A percentile compares a stretch with the other conserved stretches of the same genome.
Conservation (phyloP, 148 eudicot genomes). For the Gaultheria prostrata region DNA sequence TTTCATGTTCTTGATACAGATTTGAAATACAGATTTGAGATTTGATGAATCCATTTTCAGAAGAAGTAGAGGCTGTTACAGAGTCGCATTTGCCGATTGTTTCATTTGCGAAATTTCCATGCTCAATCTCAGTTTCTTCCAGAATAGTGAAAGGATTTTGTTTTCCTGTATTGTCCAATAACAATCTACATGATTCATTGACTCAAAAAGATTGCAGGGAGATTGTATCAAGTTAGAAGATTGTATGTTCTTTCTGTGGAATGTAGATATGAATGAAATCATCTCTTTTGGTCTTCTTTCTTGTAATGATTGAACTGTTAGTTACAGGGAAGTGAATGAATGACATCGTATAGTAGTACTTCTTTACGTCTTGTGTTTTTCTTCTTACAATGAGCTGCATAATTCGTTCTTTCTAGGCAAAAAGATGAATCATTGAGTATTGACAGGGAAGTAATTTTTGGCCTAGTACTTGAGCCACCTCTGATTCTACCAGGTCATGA, state of each 20-base stretch:
- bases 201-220: background rate
- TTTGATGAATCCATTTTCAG: background rate
- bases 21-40: background rate
- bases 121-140: background rate
- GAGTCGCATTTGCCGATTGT: background rate
- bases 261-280: background rate
- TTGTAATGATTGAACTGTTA: background rate
- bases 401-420: background rate
- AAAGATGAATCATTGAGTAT: background rate
- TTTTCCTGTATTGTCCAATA: background rate
- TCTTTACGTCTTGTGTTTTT: background rate
- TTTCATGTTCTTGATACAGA: background rate
- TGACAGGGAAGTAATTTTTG: background rate
- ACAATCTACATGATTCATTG: background rate
- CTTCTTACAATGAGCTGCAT: background rate
- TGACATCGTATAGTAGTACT: background rate
- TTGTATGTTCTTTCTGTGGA: background rate
- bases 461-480: no score
- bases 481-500: no score
- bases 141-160: background rate
- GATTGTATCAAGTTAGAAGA: background rate
- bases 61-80: background rate
- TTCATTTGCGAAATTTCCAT: background rate
- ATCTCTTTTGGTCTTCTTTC: background rate
- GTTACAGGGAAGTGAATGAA: background rate